These are phyloP conservation scores for Tricharina praecox DNA, from an alignment of 495 filamentous ascomycete species.

Conservation along the genomic window DNA sequence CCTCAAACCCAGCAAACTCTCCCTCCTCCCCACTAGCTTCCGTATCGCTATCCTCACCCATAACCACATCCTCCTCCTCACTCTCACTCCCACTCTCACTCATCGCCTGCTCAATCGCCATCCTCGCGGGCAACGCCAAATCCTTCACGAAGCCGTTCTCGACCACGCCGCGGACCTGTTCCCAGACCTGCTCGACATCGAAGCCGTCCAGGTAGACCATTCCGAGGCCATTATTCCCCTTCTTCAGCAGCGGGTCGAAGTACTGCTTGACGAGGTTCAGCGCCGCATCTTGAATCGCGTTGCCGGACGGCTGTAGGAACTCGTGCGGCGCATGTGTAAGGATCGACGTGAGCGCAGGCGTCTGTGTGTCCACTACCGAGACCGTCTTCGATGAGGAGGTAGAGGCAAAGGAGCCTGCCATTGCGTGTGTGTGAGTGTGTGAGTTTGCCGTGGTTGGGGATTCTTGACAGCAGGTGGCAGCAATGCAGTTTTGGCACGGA, in stretches of 20 bases:
- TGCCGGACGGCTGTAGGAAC: slow-evolving; percentile 14
- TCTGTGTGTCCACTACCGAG: background rate
- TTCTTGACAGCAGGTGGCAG: background rate
- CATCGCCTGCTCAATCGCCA: slow-evolving; percentile 5
- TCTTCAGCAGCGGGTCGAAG: slow-evolving; percentile 23
- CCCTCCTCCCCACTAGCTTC: slow-evolving; percentile 33
- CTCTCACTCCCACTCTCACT: slow-evolving; percentile 20
- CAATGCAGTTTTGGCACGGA: background rate
- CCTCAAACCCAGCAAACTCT: slow-evolving; percentile 5
- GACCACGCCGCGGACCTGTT: slow-evolving; percentile 72
- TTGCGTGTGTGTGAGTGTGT: background rate
- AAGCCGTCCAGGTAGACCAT: slow-evolving; percentile 79
- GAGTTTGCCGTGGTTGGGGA: background rate
- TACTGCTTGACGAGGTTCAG: slow-evolving; percentile 24
- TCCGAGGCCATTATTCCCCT: slow-evolving; percentile 10
- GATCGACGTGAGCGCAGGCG: slow-evolving; percentile 3
- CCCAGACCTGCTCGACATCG: slow-evolving; percentile 77
- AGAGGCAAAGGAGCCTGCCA: slow-evolving; percentile 6
- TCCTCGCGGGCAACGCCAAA: slow-evolving; percentile 19
- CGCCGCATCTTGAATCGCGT: slow-evolving; percentile 21
- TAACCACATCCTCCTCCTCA: slow-evolving; percentile 8
- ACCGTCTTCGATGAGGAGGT: background rate
- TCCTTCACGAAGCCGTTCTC: slow-evolving; percentile 28
- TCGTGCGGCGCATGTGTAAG: slow-evolving; percentile 15
- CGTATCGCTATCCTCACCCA: slow-evolving; percentile 30